phyloP scores from a whole-genome alignment of 2,329 filamentous ascomycete genomes.

The Fusarium newnesense region DNA sequence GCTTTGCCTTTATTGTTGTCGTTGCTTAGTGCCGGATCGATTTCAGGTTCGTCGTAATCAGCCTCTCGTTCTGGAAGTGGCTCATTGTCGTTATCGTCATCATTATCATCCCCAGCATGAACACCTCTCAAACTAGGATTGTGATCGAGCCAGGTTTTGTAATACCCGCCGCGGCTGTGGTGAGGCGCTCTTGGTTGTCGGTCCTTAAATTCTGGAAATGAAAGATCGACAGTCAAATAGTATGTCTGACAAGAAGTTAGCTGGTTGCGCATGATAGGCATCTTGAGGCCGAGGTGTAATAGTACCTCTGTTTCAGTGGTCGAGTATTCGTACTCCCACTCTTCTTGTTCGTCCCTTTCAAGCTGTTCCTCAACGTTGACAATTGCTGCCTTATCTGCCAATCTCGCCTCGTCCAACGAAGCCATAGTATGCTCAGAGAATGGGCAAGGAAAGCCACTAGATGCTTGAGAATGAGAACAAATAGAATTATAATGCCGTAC shows the following conservation, averaged over 20 bases:
- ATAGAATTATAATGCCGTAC: not conserved
- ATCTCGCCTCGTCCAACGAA: constrained; percentile 23
- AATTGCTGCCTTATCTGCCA: constrained; percentile 42
- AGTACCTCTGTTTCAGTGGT: constrained; percentile 69
- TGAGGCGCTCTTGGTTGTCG: constrained; percentile 53
- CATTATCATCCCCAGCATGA: constrained; percentile 32
- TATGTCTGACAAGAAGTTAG: constrained; percentile 58
- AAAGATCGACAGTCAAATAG: constrained; percentile 72
- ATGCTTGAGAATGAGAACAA: not conserved
- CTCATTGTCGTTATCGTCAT: constrained; percentile 48
- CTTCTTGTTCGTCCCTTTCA: constrained; percentile 60
- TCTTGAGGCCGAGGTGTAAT: not conserved
- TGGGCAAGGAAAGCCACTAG: not conserved
- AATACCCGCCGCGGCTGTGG: constrained; percentile 59
- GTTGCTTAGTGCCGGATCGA: constrained; percentile 38
- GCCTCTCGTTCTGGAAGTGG: constrained; percentile 50
- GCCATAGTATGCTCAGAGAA: constrained; percentile 17
- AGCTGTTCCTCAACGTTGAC: constrained; percentile 46
- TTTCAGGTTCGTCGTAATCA: constrained; percentile 44
- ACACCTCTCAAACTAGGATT: constrained; percentile 34
- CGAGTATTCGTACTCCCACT: constrained; percentile 77
- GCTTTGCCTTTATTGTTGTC: constrained; percentile 37
- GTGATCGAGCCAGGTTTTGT: constrained; percentile 54
- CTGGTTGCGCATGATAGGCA: not conserved
- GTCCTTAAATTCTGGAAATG: constrained; percentile 66